Conservation (phyloP, 2,329 filamentous ascomycete species). For the Pyricularia sp. region DNA sequence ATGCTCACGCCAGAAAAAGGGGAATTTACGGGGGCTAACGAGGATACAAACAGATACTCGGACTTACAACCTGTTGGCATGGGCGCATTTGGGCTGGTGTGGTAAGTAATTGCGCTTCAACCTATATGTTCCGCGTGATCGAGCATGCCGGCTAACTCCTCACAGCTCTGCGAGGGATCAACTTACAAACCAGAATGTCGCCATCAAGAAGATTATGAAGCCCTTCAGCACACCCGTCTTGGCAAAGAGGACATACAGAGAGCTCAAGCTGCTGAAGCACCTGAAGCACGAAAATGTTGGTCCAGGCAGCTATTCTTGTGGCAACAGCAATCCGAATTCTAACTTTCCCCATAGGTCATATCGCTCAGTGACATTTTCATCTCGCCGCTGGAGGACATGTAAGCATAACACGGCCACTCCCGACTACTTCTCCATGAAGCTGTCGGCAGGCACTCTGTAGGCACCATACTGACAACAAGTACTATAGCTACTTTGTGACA, state of each 20-base stretch:
- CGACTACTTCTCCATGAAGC: neutral
- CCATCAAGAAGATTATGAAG: constrained; percentile 99
- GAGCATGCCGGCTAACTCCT: neutral
- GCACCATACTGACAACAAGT: constrained; percentile 9
- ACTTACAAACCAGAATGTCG: constrained; percentile 92
- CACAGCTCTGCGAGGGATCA: constrained; percentile 93
- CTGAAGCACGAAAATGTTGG: constrained; percentile 89
- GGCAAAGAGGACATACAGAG: constrained; percentile 94
- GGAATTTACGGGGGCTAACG: neutral
- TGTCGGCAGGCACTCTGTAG: constrained; percentile 7
- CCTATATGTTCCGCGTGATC: constrained; percentile 10
- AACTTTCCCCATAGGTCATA: constrained; percentile 58
- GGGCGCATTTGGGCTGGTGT: constrained; percentile 97
- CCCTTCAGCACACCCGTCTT: constrained; percentile 98
- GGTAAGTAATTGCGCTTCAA: constrained; percentile 47
- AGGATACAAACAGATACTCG: constrained; percentile 63
- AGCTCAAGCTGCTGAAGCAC: constrained; percentile 95
- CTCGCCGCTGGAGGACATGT: constrained; percentile 98
- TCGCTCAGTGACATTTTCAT: constrained; percentile 99
- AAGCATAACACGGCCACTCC: constrained; percentile 24
- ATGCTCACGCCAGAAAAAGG: neutral
- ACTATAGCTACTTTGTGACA: constrained; percentile 83
- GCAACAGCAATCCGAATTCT: constrained; percentile 1
- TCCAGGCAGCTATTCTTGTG: constrained; percentile 4
- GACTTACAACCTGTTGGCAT: constrained; percentile 98